A percentile compares a stretch with the other conserved stretches of the same genome.
phyloP scores from a whole-genome alignment of 805 yeast genomes.

The Metschnikowia picachoensis region DNA sequence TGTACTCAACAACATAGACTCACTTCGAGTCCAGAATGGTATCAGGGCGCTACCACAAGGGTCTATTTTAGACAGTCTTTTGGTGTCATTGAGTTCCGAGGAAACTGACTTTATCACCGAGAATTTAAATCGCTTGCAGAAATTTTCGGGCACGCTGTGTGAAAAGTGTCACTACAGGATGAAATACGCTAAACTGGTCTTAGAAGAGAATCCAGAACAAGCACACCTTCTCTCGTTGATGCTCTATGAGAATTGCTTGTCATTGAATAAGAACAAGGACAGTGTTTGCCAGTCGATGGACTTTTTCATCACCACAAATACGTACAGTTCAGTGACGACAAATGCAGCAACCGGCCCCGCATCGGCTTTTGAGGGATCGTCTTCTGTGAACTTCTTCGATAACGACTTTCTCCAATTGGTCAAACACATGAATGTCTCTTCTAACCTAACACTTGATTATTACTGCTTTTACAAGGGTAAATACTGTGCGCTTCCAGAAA shows the following conservation, averaged over 20 bases:
- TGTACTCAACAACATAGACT: slow-evolving; percentile 25
- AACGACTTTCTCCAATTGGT: slow-evolving; percentile 38
- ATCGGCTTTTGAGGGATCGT: slow-evolving; percentile 16
- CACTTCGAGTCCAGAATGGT: slow-evolving; percentile 21
- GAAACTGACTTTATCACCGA: slow-evolving; percentile 29
- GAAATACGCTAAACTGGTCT: slow-evolving; percentile 25
- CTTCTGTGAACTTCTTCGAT: slow-evolving; percentile 33
- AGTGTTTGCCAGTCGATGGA: slow-evolving; percentile 33
- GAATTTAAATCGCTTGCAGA: slow-evolving; percentile 27
- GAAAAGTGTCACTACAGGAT: slow-evolving; percentile 35
- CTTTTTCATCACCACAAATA: slow-evolving; percentile 36
- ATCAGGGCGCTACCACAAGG: slow-evolving; percentile 9
- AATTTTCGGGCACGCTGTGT: slow-evolving; percentile 32
- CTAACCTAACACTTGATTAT: slow-evolving; percentile 39
- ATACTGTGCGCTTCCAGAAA: slow-evolving; percentile 48
- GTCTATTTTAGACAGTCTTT: slow-evolving; percentile 24
- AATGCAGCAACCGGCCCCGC: slow-evolving; percentile 21
- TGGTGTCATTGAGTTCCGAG: slow-evolving; percentile 19
- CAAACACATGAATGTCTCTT: slow-evolving; percentile 33
- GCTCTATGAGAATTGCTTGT: slow-evolving; percentile 34
- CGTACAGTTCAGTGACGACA: slow-evolving; percentile 18
- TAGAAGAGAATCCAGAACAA: slow-evolving; percentile 28
- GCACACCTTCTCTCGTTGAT: slow-evolving; percentile 34
- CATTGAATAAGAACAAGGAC: slow-evolving; percentile 25
- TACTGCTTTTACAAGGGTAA: slow-evolving; percentile 50